These are phyloP conservation scores for Neocatenulostroma microsporum DNA, from an alignment of 2,329 filamentous ascomycete species.

Conservation along the genomic window DNA sequence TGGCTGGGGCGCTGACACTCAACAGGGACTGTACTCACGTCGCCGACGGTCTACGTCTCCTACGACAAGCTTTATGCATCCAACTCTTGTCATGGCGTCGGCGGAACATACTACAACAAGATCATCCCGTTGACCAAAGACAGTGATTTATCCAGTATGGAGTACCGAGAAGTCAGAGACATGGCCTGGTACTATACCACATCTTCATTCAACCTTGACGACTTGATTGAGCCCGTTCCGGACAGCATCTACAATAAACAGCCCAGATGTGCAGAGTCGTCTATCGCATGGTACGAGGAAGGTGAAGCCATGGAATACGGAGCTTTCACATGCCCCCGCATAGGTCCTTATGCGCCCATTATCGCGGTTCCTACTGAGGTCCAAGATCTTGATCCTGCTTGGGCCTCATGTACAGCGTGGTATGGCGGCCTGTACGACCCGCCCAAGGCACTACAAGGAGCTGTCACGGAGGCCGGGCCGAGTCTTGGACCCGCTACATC, in stretches of 20 bases:
- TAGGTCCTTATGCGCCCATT: no score
- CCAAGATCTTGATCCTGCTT: no score
- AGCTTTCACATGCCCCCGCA: no score
- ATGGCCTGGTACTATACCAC: conserved; percentile 3
- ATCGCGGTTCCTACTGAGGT: no score
- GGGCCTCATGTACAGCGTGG: no score
- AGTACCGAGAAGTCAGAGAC: no score
- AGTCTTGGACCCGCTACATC: no score
- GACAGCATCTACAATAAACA: conserved; percentile 10
- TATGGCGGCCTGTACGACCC: conserved; percentile 1
- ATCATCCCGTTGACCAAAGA: conserved; percentile 13
- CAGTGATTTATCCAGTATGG: conserved; percentile 10
- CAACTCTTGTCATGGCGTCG: conserved; percentile 12
- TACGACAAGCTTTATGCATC: conserved; percentile 14
- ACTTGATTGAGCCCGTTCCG: conserved; percentile 13
- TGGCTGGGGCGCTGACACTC: no score
- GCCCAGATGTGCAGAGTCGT: conserved; percentile 9
- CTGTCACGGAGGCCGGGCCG: neutral
- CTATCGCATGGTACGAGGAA: conserved; percentile 1
- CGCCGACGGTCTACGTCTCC: conserved; percentile 17
- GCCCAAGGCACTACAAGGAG: neutral
- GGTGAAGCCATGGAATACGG: conserved; percentile 3
- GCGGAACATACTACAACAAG: conserved; percentile 8
- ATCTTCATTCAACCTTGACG: conserved; percentile 12
- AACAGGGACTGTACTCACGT: conserved; percentile 9